Evolutionary conservation across 75 land plant species (phyloP), one percentile per base, ranked within the genome.

Genomic region (Pinus taeda): DNA sequence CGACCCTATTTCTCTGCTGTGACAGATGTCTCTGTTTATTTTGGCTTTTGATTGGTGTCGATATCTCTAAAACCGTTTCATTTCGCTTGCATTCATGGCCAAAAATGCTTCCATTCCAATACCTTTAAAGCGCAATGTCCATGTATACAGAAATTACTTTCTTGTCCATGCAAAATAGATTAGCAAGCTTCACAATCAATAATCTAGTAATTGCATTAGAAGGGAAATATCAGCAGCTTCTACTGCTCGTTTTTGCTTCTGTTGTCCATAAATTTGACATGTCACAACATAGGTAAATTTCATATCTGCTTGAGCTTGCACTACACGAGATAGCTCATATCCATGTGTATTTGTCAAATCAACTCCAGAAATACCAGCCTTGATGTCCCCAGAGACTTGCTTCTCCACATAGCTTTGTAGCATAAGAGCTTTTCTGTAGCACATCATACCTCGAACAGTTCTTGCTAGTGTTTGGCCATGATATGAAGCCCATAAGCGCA

Each of bases 381-480:
- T 92, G 72, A 82, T 49, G 56, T 74, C 90, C 79, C 83, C 78
- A 4, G 77, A 56, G 22, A 74, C 17, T 78, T 87, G 78, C 59
- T 49, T 83, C 76, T 96, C 99, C 49, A 87, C 57, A 57, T 74
- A 85, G 64, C 92, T 91, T 74, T 96, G 99, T 8, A 96, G 77
- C 80, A 96, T 89, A 15, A 96, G 83, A 15, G 99, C 98, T 71
- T 89, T 92, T 82, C 94, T 94, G 57, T 96, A 96, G 75, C 94
- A 96, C 99, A 96, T 96, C 99, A 96, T 96, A 57, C 99, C 99
- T 84, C 99, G 92, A 67, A 96, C 99, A 82, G 97, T 94, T 76
- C 97, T 80, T 57, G 97, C 95, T 58, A 94, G 81, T 57, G 97
- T 94, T 81, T 94, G 97, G 9, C 97, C 97, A 37, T 95, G 86